Percentiles rank a stretch among this genome's conserved stretches.
phyloP scores from a whole-genome alignment of 495 filamentous ascomycete species.

The Aspergillus kassunensis region DNA sequence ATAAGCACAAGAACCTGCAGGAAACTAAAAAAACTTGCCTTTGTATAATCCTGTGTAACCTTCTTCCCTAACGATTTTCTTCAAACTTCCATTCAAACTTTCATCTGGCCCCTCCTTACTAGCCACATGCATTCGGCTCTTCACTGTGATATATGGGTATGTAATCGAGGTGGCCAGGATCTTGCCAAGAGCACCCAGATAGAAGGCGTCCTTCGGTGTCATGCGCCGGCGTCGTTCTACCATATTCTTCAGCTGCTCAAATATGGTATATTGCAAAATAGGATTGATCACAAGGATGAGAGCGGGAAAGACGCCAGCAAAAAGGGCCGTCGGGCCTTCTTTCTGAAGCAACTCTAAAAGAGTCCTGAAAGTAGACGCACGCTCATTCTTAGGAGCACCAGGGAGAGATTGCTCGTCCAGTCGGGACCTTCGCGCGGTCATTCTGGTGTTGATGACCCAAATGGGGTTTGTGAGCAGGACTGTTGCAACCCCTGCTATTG shows the following conservation, averaged over 20 bases:
- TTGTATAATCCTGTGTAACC: constrained; percentile 88
- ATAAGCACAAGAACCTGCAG: constrained; percentile 14
- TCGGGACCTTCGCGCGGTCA: constrained; percentile 78
- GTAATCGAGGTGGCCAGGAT: constrained; percentile 88
- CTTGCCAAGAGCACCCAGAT: constrained; percentile 90
- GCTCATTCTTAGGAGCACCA: constrained; percentile 43
- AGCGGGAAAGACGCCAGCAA: constrained; percentile 88
- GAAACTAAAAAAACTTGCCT: constrained; percentile 47
- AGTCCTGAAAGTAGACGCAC: constrained; percentile 72
- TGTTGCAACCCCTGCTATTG: constrained; percentile 90
- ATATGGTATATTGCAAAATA: constrained; percentile 97
- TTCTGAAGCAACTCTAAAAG: constrained; percentile 69
- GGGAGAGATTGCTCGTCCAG: constrained; percentile 52
- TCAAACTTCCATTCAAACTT: constrained; percentile 69
- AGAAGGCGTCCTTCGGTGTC: constrained; percentile 82
- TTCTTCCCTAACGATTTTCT: constrained; percentile 77
- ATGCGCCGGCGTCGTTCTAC: constrained; percentile 64
- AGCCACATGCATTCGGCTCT: constrained; percentile 94
- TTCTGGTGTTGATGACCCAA: constrained; percentile 97
- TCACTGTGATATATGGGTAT: constrained; percentile 98
- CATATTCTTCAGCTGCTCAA: constrained; percentile 88
- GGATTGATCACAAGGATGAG: constrained; percentile 95
- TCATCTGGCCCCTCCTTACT: constrained; percentile 61
- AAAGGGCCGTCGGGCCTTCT: constrained; percentile 79
- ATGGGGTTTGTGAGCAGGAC: constrained; percentile 96